Percentiles rank a stretch among this genome's conserved stretches.
Evolutionary conservation across 768 basidiomycete species (phyloP).

Genomic region (Suillus weaverae): DNA sequence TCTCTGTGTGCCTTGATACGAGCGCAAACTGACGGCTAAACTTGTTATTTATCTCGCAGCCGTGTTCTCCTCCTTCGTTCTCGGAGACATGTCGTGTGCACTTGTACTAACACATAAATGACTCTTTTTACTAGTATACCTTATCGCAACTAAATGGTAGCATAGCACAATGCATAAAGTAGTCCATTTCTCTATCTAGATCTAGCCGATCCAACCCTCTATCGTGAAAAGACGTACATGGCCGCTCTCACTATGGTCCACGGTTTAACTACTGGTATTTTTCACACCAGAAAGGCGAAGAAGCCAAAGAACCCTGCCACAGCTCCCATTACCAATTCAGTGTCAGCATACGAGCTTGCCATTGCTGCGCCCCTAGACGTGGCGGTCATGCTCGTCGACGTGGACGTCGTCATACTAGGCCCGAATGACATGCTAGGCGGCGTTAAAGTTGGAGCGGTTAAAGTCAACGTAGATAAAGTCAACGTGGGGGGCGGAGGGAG

Average conservation of each 20-base stretch:
- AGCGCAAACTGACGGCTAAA: neutral
- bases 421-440: neutral
- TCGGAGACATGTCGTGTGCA: neutral
- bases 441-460: neutral
- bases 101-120: neutral
- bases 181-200: neutral
- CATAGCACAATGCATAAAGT: neutral
- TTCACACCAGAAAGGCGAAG: constrained; percentile 4
- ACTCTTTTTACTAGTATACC: neutral
- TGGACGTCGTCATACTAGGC: neutral
- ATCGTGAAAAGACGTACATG: neutral
- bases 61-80: neutral
- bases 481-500: neutral
- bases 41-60: neutral
- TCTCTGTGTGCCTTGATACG: too few species aligned
- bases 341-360: neutral
- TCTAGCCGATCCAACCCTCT: neutral
- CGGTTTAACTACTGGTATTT: neutral
- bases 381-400: neutral
- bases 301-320: constrained; percentile 1
- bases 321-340: constrained; percentile 7
- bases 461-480: neutral
- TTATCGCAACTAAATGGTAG: neutral
- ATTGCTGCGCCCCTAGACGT: constrained; percentile 2
- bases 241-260: neutral